Evolutionary conservation across 2,329 filamentous ascomycete species (phyloP).

Genomic region (Shiraia bambusicola): DNA sequence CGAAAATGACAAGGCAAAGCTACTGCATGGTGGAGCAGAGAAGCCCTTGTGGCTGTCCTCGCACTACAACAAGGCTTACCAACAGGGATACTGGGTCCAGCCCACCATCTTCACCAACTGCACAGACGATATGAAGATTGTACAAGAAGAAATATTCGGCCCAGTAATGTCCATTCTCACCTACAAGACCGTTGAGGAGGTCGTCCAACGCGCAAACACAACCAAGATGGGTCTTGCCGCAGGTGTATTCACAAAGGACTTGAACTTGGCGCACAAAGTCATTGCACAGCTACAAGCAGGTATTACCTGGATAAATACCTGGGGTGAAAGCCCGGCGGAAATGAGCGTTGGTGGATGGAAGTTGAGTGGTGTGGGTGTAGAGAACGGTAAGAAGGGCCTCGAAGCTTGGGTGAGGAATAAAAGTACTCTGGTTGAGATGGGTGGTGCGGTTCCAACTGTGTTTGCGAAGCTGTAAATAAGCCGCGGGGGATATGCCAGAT

Average conservation of each 20-base stretch:
- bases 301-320: conserved; percentile 91
- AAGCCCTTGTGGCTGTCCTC: conserved; percentile 54
- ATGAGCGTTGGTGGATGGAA: conserved; percentile 95
- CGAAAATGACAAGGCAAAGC: conserved; percentile 68
- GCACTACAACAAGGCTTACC: conserved; percentile 44
- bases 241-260: conserved; percentile 76
- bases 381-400: conserved; percentile 79
- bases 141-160: conserved; percentile 83
- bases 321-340: conserved; percentile 89
- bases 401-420: conserved; percentile 84
- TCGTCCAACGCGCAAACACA: conserved; percentile 70
- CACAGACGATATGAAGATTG: conserved; percentile 77
- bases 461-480: conserved; percentile 52
- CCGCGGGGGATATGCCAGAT: not conserved
- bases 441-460: conserved; percentile 67
- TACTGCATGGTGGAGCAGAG: conserved; percentile 71
- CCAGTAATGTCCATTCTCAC: conserved; percentile 80
- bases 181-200: conserved; percentile 71
- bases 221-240: conserved; percentile 79
- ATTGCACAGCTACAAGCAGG: conserved; percentile 73
- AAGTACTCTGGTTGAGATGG: conserved; percentile 84
- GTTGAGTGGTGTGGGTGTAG: conserved; percentile 81
- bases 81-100: conserved; percentile 76
- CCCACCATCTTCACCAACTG: conserved; percentile 87
- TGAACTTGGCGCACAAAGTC: conserved; percentile 72